Base-by-base conservation (phyloP, 441 rosid species). In the Brassica hybrid region DNA sequence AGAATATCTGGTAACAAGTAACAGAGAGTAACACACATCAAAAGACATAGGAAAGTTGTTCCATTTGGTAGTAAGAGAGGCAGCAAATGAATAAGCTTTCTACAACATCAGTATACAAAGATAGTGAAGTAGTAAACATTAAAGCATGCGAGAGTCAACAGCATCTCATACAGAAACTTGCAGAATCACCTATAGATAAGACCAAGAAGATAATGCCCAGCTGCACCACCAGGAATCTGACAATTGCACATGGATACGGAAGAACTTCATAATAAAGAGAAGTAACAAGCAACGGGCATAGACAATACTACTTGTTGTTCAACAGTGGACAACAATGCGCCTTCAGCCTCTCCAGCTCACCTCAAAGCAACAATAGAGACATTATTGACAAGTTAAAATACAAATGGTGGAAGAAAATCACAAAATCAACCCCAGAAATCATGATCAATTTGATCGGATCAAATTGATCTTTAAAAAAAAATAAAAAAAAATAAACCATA, bases 131-230 rank as follows among this genome's bases (percentile, higher is more conserved):
- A 65, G 34, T 64, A 34, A 64, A 74, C 23, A n/a, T 17, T 16
- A 12, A 48, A 72, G 38, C 57, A 60, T 43, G 30, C 12, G 10
- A 72, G 58, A 59, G 34, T 0, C 67, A 52, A 43, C 23, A 23
- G n/a, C n/a, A n/a, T n/a, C n/a, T n/a, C n/a, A n/a, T n/a, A 6
- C 62, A 41, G 45, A 69, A 30, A 63, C 45, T 69, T 36, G 61
- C 12, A 63, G 69, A 73, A 65, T 9, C 72, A 88, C 89, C 91
- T 88, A 76, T 83, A 84, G 13, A 86, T 81, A 76, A 86, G 84
- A 65, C 89, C 89, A 76, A 88, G 91, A 80, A 88, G 88, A 82
- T 83, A 86, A 74, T 88, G 86, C 59, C 87, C 88, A 65, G 91
- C 89, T 45, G 88, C 89, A 79, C 91, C 88, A 68, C 85, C 84